Evolutionary conservation across 2,329 filamentous ascomycete species (phyloP).

Genomic region (Colletotrichum lupini): DNA sequence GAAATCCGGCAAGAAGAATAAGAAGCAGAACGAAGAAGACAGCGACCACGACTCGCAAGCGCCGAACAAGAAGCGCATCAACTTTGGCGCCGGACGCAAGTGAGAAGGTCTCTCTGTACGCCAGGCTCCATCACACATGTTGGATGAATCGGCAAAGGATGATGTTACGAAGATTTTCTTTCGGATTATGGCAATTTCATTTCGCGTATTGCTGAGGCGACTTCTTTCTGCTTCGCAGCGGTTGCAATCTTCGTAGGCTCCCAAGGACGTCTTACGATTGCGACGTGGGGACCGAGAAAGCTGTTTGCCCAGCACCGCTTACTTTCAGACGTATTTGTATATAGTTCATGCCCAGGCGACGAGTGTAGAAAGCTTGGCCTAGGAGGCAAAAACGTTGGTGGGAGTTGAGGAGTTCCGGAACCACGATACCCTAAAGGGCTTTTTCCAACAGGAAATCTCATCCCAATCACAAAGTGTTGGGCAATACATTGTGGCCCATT

Average conservation of each 20-base stretch:
- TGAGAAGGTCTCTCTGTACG: conserved; percentile 37
- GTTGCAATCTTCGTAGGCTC: neutral
- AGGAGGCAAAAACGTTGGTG: neutral
- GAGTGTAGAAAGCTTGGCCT: neutral
- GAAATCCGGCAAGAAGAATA: conserved; percentile 59
- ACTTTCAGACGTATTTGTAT: neutral
- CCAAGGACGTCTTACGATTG: neutral
- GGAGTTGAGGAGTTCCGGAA: conserved; percentile 19
- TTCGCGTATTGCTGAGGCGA: neutral
- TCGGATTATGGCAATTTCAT: neutral
- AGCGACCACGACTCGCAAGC: conserved; percentile 68
- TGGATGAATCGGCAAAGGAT: neutral
- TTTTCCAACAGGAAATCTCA: neutral
- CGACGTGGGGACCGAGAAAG: neutral
- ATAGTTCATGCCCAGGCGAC: neutral
- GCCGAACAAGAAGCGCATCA: conserved; percentile 66
- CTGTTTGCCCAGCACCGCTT: neutral
- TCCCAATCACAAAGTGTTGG: neutral
- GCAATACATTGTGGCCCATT: neutral
- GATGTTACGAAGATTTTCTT: neutral
- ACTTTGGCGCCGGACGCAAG: conserved; percentile 67
- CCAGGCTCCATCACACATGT: neutral
- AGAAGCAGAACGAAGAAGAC: conserved; percentile 62
- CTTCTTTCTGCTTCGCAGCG: neutral
- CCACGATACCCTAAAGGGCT: conserved; percentile 6